A percentile compares a stretch with the other conserved stretches of the same genome.
These are phyloP conservation scores for Fusarium sp. DNA, from an alignment of 2,329 filamentous ascomycete species.

Conservation along the genomic window DNA sequence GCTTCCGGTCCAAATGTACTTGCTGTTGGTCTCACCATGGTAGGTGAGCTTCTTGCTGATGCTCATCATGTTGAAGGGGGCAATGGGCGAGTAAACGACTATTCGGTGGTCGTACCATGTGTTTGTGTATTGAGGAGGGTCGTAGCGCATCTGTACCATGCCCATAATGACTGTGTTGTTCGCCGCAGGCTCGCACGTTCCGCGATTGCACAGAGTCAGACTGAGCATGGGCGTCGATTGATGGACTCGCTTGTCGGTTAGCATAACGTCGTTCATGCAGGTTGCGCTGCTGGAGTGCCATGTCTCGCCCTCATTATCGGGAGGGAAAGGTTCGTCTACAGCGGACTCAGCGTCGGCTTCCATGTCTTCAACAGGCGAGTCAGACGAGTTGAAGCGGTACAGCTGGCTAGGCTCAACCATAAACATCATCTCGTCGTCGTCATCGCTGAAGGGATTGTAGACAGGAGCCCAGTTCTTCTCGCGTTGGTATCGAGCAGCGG, in stretches of 20 bases:
- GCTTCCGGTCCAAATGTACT: conserved; percentile 42
- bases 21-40: conserved; percentile 40
- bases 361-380: conserved; percentile 24
- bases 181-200: conserved; percentile 28
- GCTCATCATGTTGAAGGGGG: conserved; percentile 40
- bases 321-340: conserved; percentile 39
- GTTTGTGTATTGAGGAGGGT: conserved; percentile 35
- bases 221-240: conserved; percentile 44
- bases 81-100: conserved; percentile 34
- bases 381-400: conserved; percentile 27
- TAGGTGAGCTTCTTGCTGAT: conserved; percentile 42
- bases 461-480: conserved; percentile 43
- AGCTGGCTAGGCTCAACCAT: conserved; percentile 40
- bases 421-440: conserved; percentile 42
- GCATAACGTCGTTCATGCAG: conserved; percentile 42
- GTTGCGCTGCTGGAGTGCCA: conserved; percentile 37
- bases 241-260: conserved; percentile 37
- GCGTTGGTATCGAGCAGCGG: conserved; percentile 31
- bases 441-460: conserved; percentile 30
- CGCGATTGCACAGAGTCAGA: conserved; percentile 39
- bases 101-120: conserved; percentile 44
- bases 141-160: conserved; percentile 44
- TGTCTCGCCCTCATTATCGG: conserved; percentile 26
- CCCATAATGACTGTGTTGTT: conserved; percentile 40
- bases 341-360: conserved; percentile 29